These are phyloP conservation scores for Asterochloris sp. DNA, from an alignment of 139 green algal genomes.

Conservation along the genomic window DNA sequence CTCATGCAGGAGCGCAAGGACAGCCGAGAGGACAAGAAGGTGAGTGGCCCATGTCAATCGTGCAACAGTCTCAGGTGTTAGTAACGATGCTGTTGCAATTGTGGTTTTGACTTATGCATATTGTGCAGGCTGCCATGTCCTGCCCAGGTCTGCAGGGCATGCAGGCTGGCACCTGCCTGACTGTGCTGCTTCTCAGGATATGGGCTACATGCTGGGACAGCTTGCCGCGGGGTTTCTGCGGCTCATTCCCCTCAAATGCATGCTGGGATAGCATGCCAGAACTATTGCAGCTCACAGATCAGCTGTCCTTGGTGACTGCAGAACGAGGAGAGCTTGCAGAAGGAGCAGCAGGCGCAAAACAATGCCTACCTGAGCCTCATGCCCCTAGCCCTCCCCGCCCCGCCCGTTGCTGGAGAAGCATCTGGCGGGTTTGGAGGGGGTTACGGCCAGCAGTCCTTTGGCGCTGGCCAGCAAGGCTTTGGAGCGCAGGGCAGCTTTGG, in stretches of 20 bases:
- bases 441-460: constrained; percentile 1
- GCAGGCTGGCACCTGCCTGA: no score
- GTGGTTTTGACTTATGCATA: no score
- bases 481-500: no score
- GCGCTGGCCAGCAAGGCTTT: no score
- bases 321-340: constrained; percentile 36
- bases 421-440: constrained; percentile 3
- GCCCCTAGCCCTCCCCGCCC: constrained; percentile 28
- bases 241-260: background rate
- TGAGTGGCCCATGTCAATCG: background rate
- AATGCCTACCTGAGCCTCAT: constrained; percentile 58
- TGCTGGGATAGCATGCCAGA: no score
- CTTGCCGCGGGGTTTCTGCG: background rate
- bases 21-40: constrained; percentile 20
- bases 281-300: background rate
- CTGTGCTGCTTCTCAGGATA: no score
- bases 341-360: constrained; percentile 48
- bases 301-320: background rate
- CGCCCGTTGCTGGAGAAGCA: constrained; percentile 16
- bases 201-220: no score
- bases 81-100: no score
- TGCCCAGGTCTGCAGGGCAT: no score
- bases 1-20: constrained; percentile 50
- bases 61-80: background rate
- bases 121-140: no score